phyloP scores from a whole-genome alignment of 1,139 yeast species.

The Suhomyces atakaporum region DNA sequence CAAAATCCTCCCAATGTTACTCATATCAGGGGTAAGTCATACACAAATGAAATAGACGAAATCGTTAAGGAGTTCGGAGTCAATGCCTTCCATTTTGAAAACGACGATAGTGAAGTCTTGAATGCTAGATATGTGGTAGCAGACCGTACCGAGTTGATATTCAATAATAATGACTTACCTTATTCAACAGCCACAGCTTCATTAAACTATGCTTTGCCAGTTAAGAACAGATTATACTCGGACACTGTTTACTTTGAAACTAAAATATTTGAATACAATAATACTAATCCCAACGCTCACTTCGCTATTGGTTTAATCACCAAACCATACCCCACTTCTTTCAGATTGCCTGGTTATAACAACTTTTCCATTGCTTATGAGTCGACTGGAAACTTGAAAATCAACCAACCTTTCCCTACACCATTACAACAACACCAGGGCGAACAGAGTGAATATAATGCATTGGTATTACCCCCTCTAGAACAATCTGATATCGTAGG shows the following conservation, averaged over 20 bases:
- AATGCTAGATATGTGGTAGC: slow-evolving; percentile 50
- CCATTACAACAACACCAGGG: slow-evolving; percentile 49
- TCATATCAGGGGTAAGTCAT: slow-evolving; percentile 37
- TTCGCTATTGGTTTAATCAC: slow-evolving; percentile 81
- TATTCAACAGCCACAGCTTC: slow-evolving; percentile 50
- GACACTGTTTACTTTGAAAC: slow-evolving; percentile 72
- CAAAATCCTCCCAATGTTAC: slow-evolving; percentile 35
- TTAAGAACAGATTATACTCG: slow-evolving; percentile 52
- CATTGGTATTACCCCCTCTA: slow-evolving; percentile 74
- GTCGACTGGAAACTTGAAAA: slow-evolving; percentile 76
- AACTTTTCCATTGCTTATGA: slow-evolving; percentile 86
- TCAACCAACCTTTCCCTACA: slow-evolving; percentile 71
- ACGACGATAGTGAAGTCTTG: slow-evolving; percentile 30
- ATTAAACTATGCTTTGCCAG: slow-evolving; percentile 66
- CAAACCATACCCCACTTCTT: slow-evolving; percentile 80
- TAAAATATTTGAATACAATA: slow-evolving; percentile 54
- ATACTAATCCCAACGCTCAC: slow-evolving; percentile 44
- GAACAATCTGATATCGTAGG: slow-evolving; percentile 91
- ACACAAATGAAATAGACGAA: slow-evolving; percentile 29
- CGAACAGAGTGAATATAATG: slow-evolving; percentile 52
- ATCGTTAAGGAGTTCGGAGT: slow-evolving; percentile 42
- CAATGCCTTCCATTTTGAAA: slow-evolving; percentile 45
- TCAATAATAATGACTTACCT: slow-evolving; percentile 44
- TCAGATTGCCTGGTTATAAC: slow-evolving; percentile 83
- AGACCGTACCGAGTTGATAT: slow-evolving; percentile 63